Evolutionary conservation across 352 stramenopile species (phyloP).

Genomic region (Globisporangium parvum): DNA sequence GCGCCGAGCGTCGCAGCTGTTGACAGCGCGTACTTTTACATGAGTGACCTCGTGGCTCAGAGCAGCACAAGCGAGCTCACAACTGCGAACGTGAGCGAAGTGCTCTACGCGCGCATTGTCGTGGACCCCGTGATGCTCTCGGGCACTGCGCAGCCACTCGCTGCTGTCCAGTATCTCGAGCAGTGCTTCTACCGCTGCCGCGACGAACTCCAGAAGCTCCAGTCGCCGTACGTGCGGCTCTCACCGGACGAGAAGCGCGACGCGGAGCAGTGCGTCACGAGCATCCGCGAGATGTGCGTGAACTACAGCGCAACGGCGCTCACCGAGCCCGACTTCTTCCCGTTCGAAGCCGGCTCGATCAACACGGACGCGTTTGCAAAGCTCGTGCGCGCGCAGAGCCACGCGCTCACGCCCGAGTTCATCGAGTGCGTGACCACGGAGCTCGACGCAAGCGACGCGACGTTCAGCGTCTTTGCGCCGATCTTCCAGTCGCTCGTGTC

Average conservation of each 20-base stretch:
- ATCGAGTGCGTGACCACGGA: constrained; percentile 44
- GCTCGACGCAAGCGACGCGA: constrained; percentile 43
- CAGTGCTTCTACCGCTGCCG: constrained; percentile 68
- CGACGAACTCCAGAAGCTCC: constrained; percentile 62
- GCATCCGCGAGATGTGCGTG: constrained; percentile 68
- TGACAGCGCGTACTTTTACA: constrained; percentile 30
- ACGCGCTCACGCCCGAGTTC: constrained; percentile 51
- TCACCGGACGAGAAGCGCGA: constrained; percentile 39
- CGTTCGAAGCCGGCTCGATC: constrained; percentile 55
- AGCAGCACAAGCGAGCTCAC: constrained; percentile 19
- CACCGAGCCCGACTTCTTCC: constrained; percentile 83
- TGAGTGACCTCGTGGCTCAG: constrained; percentile 28
- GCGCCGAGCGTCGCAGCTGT: constrained; percentile 19
- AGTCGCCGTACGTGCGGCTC: constrained; percentile 55
- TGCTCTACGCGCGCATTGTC: constrained; percentile 68
- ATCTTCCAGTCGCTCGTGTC: constrained; percentile 80
- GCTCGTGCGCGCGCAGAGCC: constrained; percentile 47
- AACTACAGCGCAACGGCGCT: constrained; percentile 83
- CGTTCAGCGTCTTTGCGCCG: constrained; percentile 52
- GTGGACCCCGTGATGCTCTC: constrained; percentile 45
- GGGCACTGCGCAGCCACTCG: constrained; percentile 42
- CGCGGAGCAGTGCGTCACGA: constrained; percentile 42
- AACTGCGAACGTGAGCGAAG: constrained; percentile 47
- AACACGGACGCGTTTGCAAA: constrained; percentile 70
- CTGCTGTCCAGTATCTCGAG: constrained; percentile 64